phyloP scores from a whole-genome alignment of 1,284 basidiomycete genomes.

The Ganoderma sinense region DNA sequence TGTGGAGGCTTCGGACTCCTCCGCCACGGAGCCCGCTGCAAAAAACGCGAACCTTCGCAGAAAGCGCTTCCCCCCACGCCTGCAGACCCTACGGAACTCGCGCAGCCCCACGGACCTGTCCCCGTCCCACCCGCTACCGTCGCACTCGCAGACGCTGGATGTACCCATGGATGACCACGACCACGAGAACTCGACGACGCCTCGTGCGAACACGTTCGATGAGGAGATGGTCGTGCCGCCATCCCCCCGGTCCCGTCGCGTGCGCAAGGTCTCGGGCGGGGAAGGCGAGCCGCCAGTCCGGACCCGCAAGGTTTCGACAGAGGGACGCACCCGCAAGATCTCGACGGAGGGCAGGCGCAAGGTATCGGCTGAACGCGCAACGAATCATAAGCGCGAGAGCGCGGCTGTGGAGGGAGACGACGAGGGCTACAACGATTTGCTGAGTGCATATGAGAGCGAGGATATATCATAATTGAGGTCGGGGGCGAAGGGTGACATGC shows the following conservation, averaged over 20 bases:
- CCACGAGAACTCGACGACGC: conserved; percentile 58
- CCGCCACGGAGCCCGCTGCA: conserved; percentile 45
- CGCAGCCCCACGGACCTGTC: conserved; percentile 40
- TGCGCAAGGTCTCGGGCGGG: conserved; percentile 48
- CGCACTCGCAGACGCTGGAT: conserved; percentile 55
- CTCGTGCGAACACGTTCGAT: conserved; percentile 59
- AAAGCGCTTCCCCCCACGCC: conserved; percentile 55
- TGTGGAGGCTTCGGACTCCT: conserved; percentile 58
- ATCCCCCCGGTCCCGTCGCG: conserved; percentile 46
- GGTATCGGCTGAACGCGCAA: conserved; percentile 49
- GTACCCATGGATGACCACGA: conserved; percentile 62
- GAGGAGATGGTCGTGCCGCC: conserved; percentile 39
- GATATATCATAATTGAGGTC: conserved; percentile 27
- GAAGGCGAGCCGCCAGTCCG: conserved; percentile 34
- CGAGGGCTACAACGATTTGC: conserved; percentile 77
- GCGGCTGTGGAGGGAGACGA: conserved; percentile 79
- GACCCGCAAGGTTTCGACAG: conserved; percentile 41
- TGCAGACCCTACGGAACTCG: conserved; percentile 54
- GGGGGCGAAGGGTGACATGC: not conserved
- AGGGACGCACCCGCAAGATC: conserved; percentile 41
- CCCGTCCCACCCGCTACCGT: conserved; percentile 35
- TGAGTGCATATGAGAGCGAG: conserved; percentile 83
- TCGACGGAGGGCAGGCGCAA: conserved; percentile 43
- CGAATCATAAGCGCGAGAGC: conserved; percentile 56
- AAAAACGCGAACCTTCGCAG: conserved; percentile 51